Evolutionary conservation across 139 green algal species (phyloP).

Genomic region (Micractinium sp.): DNA sequence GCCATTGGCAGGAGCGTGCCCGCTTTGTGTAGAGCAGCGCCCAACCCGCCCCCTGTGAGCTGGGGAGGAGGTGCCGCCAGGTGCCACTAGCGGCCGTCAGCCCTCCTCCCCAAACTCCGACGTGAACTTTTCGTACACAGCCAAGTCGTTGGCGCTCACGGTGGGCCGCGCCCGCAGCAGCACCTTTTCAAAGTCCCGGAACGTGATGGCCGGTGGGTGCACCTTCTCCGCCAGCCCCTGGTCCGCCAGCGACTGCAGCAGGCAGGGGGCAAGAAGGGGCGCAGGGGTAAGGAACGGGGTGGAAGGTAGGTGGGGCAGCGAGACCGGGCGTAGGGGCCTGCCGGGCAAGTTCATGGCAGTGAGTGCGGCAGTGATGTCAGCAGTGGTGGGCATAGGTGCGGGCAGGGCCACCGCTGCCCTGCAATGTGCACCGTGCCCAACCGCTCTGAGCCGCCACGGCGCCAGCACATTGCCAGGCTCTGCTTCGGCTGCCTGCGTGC

Average conservation of each 20-base stretch:
- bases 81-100: too few species aligned
- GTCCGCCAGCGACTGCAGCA: constrained; percentile 80
- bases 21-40: too few species aligned
- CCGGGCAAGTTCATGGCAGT: not conserved
- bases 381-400: not conserved
- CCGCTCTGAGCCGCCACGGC: too few species aligned
- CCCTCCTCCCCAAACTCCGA: constrained; percentile 32
- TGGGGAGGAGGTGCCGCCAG: too few species aligned
- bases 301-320: not conserved
- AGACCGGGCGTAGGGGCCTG: not conserved
- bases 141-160: constrained; percentile 87
- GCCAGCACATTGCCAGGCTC: not conserved
- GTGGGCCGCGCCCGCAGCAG: constrained; percentile 90
- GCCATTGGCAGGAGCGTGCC: too few species aligned
- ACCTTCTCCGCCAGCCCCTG: constrained; percentile 65
- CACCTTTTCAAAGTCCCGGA: constrained; percentile 90
- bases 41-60: too few species aligned
- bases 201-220: constrained; percentile 78
- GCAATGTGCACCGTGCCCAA: too few species aligned
- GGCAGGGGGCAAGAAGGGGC: not conserved
- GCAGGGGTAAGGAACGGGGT: too few species aligned
- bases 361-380: not conserved
- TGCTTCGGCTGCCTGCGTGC: not conserved
- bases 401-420: not conserved
- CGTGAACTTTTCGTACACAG: constrained; percentile 92